phyloP scores from a whole-genome alignment of 345 rosid genomes.

The Ceriops zippeliana region DNA sequence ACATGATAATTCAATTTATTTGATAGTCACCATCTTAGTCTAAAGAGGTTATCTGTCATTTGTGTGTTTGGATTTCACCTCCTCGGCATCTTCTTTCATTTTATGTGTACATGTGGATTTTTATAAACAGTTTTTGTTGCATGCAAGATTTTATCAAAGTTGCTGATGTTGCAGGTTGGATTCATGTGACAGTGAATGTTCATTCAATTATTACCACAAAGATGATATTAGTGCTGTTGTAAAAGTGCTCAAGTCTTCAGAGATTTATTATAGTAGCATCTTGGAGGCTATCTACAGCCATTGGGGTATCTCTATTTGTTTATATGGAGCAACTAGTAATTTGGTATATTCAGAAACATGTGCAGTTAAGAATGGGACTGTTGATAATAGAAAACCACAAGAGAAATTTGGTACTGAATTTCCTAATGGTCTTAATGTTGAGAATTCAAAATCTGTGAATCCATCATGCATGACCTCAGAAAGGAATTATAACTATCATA shows the following conservation, averaged over 20 bases:
- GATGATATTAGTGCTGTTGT: conserved; percentile 54
- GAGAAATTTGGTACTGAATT: conserved; percentile 36
- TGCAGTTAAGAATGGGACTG: conserved; percentile 26
- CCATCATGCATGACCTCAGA: conserved; percentile 43
- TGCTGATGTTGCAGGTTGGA: conserved; percentile 66
- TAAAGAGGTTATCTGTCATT: not conserved
- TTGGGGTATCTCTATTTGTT: conserved; percentile 49
- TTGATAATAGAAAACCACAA: conserved; percentile 36
- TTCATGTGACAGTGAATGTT: conserved; percentile 41
- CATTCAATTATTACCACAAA: conserved; percentile 55
- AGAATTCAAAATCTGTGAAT: conserved; percentile 28
- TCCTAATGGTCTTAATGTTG: conserved; percentile 32
- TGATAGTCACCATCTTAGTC: not conserved
- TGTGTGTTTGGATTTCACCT: not conserved
- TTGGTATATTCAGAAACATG: conserved; percentile 28
- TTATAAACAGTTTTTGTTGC: too few species aligned
- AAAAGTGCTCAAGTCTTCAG: conserved; percentile 63
- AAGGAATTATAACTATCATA: conserved; percentile 2
- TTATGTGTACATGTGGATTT: too few species aligned
- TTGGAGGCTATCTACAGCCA: conserved; percentile 55
- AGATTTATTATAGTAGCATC: conserved; percentile 44
- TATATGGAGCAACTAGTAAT: conserved; percentile 35
- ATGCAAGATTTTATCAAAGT: not conserved
- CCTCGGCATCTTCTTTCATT: not conserved
- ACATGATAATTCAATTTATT: too few species aligned